Conservation (phyloP, 768 basidiomycete genomes). For the Coprinopsis strossmayeri region DNA sequence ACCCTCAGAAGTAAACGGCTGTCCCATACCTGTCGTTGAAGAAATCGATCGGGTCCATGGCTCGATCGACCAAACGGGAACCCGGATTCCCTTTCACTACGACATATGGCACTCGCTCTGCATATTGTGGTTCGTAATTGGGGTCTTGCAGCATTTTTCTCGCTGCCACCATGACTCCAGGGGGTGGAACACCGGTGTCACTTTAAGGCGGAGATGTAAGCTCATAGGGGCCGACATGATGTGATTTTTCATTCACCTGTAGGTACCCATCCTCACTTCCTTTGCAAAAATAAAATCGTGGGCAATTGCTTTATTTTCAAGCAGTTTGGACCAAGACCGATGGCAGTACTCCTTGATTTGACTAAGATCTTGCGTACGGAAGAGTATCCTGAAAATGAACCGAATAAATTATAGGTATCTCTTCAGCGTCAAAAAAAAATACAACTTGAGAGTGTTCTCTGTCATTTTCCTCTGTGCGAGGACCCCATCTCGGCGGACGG, state of each 20-base stretch:
- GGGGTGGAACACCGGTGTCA: conserved; percentile 79
- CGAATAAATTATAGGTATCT: too few relatives aligned
- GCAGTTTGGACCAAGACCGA: conserved; percentile 75
- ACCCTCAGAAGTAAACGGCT: background rate
- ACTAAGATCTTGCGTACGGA: conserved; percentile 85
- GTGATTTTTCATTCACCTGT: conserved; percentile 51
- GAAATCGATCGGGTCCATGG: conserved; percentile 24
- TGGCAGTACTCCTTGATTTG: conserved; percentile 85
- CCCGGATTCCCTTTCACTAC: conserved; percentile 63
- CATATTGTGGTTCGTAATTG: conserved; percentile 83
- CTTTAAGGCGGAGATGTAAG: conserved; percentile 30
- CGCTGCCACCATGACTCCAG: conserved; percentile 86
- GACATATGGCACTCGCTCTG: conserved; percentile 90
- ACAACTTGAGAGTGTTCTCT: conserved; percentile 86
- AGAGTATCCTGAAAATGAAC: conserved; percentile 80
- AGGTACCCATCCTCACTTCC: conserved; percentile 89
- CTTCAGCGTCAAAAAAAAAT: too few relatives aligned
- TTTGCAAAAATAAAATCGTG: conserved; percentile 95
- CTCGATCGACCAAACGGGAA: conserved; percentile 39
- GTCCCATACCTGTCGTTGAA: conserved; percentile 18
- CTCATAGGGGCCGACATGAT: background rate
- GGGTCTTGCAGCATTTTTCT: conserved; percentile 68
- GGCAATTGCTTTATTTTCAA: conserved; percentile 74
- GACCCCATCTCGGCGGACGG: conserved; percentile 88
- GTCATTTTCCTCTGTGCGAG: conserved; percentile 90